Evolutionary conservation across 1,284 basidiomycete species (phyloP).

Genomic region (Sporisorium iseilematis-ciliati): DNA sequence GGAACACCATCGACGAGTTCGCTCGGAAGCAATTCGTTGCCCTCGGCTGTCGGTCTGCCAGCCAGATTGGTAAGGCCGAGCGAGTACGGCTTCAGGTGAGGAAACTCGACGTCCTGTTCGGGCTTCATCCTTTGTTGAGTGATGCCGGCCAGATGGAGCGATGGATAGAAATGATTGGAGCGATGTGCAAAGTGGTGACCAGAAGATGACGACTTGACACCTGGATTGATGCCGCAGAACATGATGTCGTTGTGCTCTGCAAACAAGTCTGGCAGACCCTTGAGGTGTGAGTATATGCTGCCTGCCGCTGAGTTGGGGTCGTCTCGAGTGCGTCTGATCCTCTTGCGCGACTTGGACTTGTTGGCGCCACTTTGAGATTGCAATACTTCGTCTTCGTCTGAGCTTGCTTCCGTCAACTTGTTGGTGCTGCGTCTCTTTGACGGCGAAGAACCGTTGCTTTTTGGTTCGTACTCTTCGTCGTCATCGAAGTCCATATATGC

Average conservation of each 20-base stretch:
- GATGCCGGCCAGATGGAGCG: slow-evolving; percentile 43
- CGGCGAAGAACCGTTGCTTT: slow-evolving; percentile 3
- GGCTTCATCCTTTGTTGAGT: slow-evolving; percentile 43
- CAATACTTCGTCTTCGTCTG: not conserved
- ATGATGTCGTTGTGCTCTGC: slow-evolving; percentile 41
- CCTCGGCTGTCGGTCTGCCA: slow-evolving; percentile 46
- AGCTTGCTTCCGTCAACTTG: not conserved
- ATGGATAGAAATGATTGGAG: slow-evolving; percentile 55
- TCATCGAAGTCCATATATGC: not conserved
- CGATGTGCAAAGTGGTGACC: slow-evolving; percentile 53
- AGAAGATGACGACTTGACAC: slow-evolving; percentile 37
- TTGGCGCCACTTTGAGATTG: not conserved
- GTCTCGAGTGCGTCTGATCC: slow-evolving; percentile 36
- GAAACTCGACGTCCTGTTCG: slow-evolving; percentile 42
- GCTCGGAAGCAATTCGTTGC: slow-evolving; percentile 35
- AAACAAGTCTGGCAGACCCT: slow-evolving; percentile 41
- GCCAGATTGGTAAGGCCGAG: slow-evolving; percentile 50
- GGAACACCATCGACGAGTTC: slow-evolving; percentile 52
- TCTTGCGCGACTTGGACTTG: slow-evolving; percentile 24
- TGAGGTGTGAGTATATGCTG: slow-evolving; percentile 42
- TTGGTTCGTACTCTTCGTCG: slow-evolving; percentile 1
- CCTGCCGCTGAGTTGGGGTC: slow-evolving; percentile 45
- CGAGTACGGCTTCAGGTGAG: slow-evolving; percentile 28
- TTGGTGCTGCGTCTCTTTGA: not conserved
- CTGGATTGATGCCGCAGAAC: slow-evolving; percentile 59